Percentiles rank a stretch among this genome's conserved stretches.
Evolutionary conservation across 164 flowering plant species (phyloP).

Genomic region (Vitis rupestris): DNA sequence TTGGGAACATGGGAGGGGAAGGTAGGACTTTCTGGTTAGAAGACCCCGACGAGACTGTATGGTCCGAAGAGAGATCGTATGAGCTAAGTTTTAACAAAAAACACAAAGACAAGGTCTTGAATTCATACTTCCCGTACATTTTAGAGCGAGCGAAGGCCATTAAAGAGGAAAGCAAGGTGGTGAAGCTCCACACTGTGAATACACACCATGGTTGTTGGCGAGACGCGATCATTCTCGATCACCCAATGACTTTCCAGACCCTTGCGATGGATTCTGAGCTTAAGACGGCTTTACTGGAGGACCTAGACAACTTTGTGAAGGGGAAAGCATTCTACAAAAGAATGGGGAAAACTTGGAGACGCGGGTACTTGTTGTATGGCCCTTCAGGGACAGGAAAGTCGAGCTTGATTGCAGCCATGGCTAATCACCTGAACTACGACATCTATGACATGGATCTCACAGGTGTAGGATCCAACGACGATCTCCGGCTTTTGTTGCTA

Average conservation of each 20-base stretch:
- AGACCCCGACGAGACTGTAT: not conserved
- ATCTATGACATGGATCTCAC: constrained; percentile 61
- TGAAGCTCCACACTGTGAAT: constrained; percentile 36
- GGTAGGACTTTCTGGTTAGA: not conserved
- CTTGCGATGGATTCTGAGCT: constrained; percentile 58
- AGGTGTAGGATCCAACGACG: constrained; percentile 49
- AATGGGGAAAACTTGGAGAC: constrained; percentile 71
- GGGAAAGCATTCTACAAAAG: constrained; percentile 56
- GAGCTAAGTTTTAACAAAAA: constrained; percentile 47
- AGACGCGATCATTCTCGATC: constrained; percentile 43
- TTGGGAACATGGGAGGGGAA: too few species aligned
- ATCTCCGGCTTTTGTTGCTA: constrained; percentile 44
- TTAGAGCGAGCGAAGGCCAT: constrained; percentile 19
- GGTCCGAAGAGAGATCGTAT: constrained; percentile 23
- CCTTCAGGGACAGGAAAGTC: constrained; percentile 82
- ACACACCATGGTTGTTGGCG: constrained; percentile 36
- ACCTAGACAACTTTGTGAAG: constrained; percentile 42
- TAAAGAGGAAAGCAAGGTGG: constrained; percentile 17
- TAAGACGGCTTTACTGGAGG: constrained; percentile 46
- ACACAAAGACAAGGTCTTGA: constrained; percentile 33
- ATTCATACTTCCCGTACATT: constrained; percentile 28
- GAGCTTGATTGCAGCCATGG: constrained; percentile 75
- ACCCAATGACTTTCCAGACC: constrained; percentile 57
- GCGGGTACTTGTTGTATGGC: constrained; percentile 67
- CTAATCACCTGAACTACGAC: constrained; percentile 62